These are phyloP conservation scores for Cladosporium sp. DNA, from an alignment of 2,329 filamentous ascomycete genomes.

Conservation along the genomic window DNA sequence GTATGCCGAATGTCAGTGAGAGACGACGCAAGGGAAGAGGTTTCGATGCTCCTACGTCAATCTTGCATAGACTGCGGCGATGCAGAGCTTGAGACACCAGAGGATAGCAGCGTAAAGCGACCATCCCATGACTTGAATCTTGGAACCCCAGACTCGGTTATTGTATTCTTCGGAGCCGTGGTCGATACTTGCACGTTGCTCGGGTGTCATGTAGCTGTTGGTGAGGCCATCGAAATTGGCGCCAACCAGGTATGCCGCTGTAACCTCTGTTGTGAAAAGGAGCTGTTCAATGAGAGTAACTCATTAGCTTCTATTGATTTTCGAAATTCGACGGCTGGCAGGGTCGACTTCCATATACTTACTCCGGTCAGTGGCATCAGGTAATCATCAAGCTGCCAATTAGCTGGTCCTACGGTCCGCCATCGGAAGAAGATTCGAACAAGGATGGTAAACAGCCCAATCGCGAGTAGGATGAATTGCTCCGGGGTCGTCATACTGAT, in stretches of 20 bases:
- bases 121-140: conserved; percentile 10
- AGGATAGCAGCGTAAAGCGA: conserved; percentile 14
- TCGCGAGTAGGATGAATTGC: conserved; percentile 9
- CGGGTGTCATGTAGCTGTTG: conserved; percentile 13
- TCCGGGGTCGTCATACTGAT: not conserved
- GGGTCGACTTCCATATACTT: not conserved
- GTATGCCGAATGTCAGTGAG: not conserved
- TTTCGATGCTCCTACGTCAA: not conserved
- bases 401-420: not conserved
- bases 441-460: conserved; percentile 7
- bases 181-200: conserved; percentile 2
- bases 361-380: conserved; percentile 11
- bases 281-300: not conserved
- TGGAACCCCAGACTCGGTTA: conserved; percentile 9
- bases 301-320: not conserved
- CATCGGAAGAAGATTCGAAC: conserved; percentile 11
- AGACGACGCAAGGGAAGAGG: not conserved
- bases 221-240: conserved; percentile 10
- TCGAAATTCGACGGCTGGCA: not conserved
- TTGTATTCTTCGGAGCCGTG: not conserved
- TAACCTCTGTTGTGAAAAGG: conserved; percentile 1
- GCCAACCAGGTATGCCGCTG: conserved; percentile 8
- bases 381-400: conserved; percentile 14
- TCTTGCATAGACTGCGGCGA: conserved; percentile 3
- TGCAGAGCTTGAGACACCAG: conserved; percentile 9